Percentiles rank a stretch among this genome's conserved stretches.
These are phyloP conservation scores for Cryomyces antarcticus DNA, from an alignment of 495 filamentous ascomycete genomes.

Conservation along the genomic window DNA sequence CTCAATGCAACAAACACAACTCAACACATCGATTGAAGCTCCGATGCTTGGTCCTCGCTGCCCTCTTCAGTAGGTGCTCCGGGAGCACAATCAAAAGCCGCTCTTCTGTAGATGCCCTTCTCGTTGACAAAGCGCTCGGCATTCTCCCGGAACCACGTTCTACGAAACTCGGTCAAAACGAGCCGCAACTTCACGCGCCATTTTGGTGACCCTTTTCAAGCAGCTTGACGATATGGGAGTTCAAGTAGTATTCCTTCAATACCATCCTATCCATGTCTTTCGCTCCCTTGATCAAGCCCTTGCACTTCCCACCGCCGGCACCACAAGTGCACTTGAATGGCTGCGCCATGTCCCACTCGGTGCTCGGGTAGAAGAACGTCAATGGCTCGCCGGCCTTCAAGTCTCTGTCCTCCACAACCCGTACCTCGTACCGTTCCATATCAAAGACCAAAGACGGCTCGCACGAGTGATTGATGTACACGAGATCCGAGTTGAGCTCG, in stretches of 20 bases:
- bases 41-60: no score
- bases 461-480: slow-evolving; percentile 62
- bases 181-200: no score
- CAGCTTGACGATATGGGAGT: slow-evolving; percentile 26
- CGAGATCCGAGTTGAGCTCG: slow-evolving; percentile 53
- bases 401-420: slow-evolving; percentile 28
- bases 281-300: slow-evolving; percentile 32
- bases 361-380: slow-evolving; percentile 64
- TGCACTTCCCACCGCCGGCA: slow-evolving; percentile 20
- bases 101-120: no score
- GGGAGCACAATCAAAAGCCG: no score
- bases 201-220: background rate
- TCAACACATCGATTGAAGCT: no score
- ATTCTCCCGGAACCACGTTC: no score
- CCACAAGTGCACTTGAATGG: slow-evolving; percentile 48
- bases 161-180: no score
- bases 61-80: no score
- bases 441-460: slow-evolving; percentile 52
- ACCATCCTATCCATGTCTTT: slow-evolving; percentile 26
- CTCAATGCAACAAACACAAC: no score
- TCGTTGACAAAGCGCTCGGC: no score
- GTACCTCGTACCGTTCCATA: slow-evolving; percentile 38
- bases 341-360: slow-evolving; percentile 60
- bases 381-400: slow-evolving; percentile 40
- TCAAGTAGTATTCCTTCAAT: slow-evolving; percentile 30